Conservation (phyloP, 768 basidiomycete genomes). For the Albatrellus ellisii region DNA sequence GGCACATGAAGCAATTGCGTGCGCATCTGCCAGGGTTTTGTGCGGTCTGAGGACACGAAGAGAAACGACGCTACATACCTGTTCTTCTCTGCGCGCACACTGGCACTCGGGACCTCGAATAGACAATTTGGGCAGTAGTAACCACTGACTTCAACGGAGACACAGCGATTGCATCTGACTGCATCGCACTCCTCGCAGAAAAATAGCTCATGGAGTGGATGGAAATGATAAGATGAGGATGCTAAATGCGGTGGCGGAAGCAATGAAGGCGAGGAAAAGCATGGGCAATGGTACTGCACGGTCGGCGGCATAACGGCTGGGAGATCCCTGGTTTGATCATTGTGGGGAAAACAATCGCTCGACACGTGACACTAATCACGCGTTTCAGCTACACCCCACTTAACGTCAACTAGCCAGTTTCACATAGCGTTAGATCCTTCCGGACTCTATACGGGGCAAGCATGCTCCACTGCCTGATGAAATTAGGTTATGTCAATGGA, state of each 20-base stretch:
- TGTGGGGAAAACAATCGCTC: no score
- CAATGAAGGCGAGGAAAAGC: constrained; percentile 40
- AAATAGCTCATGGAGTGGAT: constrained; percentile 74
- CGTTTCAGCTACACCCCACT: neutral
- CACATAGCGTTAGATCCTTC: no score
- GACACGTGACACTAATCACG: neutral
- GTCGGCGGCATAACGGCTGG: constrained; percentile 26
- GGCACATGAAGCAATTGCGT: constrained; percentile 95
- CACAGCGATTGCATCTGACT: constrained; percentile 86
- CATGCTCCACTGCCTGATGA: no score
- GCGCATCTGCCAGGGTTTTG: constrained; percentile 58
- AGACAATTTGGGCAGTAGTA: constrained; percentile 98
- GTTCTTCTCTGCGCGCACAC: constrained; percentile 96
- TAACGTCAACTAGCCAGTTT: neutral
- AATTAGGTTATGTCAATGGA: no score
- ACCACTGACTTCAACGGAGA: constrained; percentile 85
- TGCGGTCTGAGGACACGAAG: neutral
- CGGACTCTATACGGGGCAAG: no score
- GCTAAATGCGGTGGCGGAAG: constrained; percentile 66
- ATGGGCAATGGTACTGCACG: constrained; percentile 62
- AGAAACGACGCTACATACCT: constrained; percentile 35
- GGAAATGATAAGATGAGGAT: constrained; percentile 73
- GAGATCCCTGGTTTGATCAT: neutral
- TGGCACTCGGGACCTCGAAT: constrained; percentile 96
- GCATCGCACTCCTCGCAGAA: constrained; percentile 99